Conservation (phyloP, 805 yeast species). For the Kuraishia borneana region DNA sequence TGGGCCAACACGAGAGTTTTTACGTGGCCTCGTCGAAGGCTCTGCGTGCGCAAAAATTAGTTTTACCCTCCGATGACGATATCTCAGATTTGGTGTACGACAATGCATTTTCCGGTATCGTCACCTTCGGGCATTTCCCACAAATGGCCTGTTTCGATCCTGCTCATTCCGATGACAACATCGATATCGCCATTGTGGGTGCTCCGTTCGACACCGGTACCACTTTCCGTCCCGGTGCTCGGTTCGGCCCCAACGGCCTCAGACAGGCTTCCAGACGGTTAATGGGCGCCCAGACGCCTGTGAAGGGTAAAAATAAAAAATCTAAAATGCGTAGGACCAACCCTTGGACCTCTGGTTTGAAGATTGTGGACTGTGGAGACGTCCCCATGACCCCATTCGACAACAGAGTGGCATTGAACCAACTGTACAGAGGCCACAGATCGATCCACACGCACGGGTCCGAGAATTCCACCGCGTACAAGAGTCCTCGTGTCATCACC, state of each 20-base stretch:
- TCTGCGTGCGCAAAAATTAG: conserved; percentile 10
- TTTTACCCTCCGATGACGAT: conserved; percentile 24
- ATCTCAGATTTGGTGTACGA: conserved; percentile 21
- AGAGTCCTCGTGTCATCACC: conserved; percentile 31
- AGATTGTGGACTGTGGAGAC: conserved; percentile 48
- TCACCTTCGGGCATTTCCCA: conserved; percentile 36
- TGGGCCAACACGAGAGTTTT: conserved; percentile 3
- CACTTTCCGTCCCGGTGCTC: conserved; percentile 44
- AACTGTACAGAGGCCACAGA: conserved; percentile 40
- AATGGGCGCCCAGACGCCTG: conserved; percentile 28
- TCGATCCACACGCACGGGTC: conserved; percentile 30
- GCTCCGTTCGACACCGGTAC: conserved; percentile 52
- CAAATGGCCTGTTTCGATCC: conserved; percentile 34
- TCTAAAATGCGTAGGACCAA: conserved; percentile 20
- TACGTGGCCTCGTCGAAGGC: conserved; percentile 10
- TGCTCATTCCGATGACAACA: conserved; percentile 2
- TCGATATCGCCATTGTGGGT: conserved; percentile 46
- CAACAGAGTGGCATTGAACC: conserved; percentile 43
- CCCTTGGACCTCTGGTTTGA: conserved; percentile 24
- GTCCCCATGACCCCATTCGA: conserved; percentile 53
- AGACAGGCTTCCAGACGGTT: conserved; percentile 35
- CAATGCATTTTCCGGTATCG: conserved; percentile 26
- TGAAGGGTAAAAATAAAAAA: conserved; percentile 20
- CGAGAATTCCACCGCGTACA: conserved; percentile 9
- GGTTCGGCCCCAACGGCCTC: conserved; percentile 48